Percentiles rank a stretch among this genome's conserved stretches.
Evolutionary conservation across 805 yeast genomes (phyloP).

Genomic region (Starmerella stigmatis): DNA sequence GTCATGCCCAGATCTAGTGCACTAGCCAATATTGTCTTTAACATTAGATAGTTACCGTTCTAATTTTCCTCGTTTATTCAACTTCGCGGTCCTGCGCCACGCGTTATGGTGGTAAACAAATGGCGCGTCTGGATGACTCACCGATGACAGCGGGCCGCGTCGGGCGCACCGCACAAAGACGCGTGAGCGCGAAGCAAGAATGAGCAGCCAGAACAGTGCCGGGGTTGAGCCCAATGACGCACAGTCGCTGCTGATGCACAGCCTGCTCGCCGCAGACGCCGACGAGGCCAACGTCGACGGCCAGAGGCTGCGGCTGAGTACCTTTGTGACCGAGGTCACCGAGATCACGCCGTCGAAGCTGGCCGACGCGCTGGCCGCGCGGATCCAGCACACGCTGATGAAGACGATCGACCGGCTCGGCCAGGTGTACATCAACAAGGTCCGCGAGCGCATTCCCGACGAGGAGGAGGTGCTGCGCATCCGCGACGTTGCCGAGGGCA

Average conservation of each 20-base stretch:
- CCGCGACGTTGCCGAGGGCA: not conserved
- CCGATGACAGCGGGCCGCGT: no score
- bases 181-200: not conserved
- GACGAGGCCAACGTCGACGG: slow-evolving; percentile 6
- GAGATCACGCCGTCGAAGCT: slow-evolving; percentile 9
- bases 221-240: not conserved
- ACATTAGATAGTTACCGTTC: no score
- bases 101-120: no score
- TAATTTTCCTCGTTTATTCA: no score
- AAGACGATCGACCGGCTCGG: slow-evolving; percentile 1
- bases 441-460: slow-evolving; percentile 10
- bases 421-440: slow-evolving; percentile 1
- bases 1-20: no score
- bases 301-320: slow-evolving; percentile 7
- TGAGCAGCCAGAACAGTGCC: slow-evolving; percentile 1
- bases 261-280: slow-evolving; percentile 6
- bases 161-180: not conserved
- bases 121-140: no score
- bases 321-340: slow-evolving; percentile 13
- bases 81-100: no score
- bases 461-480: not conserved
- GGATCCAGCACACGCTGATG: slow-evolving; percentile 1
- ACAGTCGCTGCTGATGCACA: slow-evolving; percentile 5
- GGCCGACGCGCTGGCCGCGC: slow-evolving; percentile 6
- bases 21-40: no score